These are phyloP conservation scores for Teunomyces funiuensis DNA, from an alignment of 805 yeast species.

Conservation along the genomic window DNA sequence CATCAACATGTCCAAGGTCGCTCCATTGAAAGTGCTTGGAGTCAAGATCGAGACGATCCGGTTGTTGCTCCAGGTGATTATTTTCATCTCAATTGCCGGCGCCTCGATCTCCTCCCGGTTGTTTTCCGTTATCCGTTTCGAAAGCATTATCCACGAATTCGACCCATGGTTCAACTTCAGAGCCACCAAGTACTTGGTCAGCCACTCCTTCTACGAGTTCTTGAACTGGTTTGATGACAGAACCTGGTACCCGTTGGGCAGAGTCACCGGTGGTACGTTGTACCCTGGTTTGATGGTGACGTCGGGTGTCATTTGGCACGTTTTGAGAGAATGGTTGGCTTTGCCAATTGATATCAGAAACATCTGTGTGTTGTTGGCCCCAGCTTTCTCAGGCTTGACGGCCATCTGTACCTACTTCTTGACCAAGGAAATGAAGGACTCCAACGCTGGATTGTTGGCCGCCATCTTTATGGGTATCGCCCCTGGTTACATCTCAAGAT, in stretches of 20 bases:
- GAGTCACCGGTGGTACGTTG: constrained; percentile 98
- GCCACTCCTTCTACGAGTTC: constrained; percentile 83
- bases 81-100: constrained; percentile 76
- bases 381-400: constrained; percentile 91
- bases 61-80: constrained; percentile 58
- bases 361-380: constrained; percentile 93
- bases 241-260: constrained; percentile 98
- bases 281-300: constrained; percentile 99
- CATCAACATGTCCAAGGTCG: constrained; percentile 7
- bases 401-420: constrained; percentile 86
- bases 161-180: constrained; percentile 96
- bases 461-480: constrained; percentile 97
- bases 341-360: constrained; percentile 93
- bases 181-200: constrained; percentile 89
- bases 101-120: constrained; percentile 91
- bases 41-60: constrained; percentile 37
- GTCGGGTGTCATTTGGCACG: constrained; percentile 83
- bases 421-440: constrained; percentile 86
- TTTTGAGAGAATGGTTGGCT: constrained; percentile 58
- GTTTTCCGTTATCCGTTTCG: constrained; percentile 95
- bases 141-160: constrained; percentile 95
- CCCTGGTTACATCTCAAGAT: constrained; percentile 96
- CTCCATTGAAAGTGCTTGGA: constrained; percentile 9
- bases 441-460: constrained; percentile 85
- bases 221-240: constrained; percentile 98